Base-by-base conservation (phyloP, 2,329 filamentous ascomycete species). In the Cladosporium sp. region DNA sequence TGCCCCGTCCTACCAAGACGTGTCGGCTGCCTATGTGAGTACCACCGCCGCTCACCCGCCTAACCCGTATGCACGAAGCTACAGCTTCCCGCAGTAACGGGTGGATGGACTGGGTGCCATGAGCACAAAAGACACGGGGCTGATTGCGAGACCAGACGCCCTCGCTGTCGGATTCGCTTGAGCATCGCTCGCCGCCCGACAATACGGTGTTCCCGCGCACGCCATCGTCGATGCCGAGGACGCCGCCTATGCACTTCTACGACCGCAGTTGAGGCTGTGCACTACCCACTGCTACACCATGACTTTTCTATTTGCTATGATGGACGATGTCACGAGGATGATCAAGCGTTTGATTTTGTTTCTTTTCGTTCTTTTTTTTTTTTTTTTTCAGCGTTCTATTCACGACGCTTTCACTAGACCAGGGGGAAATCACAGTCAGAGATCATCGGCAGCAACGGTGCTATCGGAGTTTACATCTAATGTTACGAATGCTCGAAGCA, bases 161-260 rank as follows among this genome's bases (percentile, higher is more conserved):
- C 71, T 83, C 86, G 64, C 79, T 89, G 60, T 86, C 84, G 62
- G 84, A 86, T 66, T 85, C 82, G 12, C 38, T 48, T 16, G 45
- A 48, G 22, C 86, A 56, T n/a, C 43, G 62, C 47, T 72, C 70
- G 43, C 70, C 71, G 27, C 61, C 69, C 46, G 72, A 74, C 51
- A 66, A 63, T 42, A 51, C 52, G 38, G 58, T 59, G 45, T 72
- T 67, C 38, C 61, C 61, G 13, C 79, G 79, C 38, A 88, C 85
- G 47, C 85, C 85, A 53, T 72, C 85, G 56, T 87, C 84, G n/a
- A 83, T 88, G 79, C 83, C 84, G 27, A 78, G 77, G 40, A 86
- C 84, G 38, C 85, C 85, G 38, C 77, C 76, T 59, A 69, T 78
- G 29, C 50, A 57, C 30, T 50, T 55, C 20, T 57, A 56, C 39